These are phyloP conservation scores for Obba rivulosa DNA, from an alignment of 768 basidiomycete genomes.

Conservation along the genomic window DNA sequence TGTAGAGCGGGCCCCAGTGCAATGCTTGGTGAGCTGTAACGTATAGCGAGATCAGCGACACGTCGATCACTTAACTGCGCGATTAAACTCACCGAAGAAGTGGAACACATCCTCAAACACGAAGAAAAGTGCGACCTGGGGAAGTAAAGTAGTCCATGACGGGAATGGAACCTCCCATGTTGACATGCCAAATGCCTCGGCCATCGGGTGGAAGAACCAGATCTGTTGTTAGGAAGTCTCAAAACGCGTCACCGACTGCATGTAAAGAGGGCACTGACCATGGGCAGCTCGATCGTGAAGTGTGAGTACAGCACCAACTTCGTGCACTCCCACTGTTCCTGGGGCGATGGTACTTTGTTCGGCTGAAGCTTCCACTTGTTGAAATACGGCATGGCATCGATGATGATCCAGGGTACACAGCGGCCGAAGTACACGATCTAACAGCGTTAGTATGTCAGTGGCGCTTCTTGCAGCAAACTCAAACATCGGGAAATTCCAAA, in stretches of 20 bases:
- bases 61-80: neutral
- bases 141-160: constrained; percentile 55
- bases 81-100: constrained; percentile 58
- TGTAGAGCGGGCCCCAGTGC: constrained; percentile 81
- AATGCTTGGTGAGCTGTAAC: constrained; percentile 78
- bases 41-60: constrained; percentile 2
- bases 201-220: constrained; percentile 88
- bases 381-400: constrained; percentile 94
- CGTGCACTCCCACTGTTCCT: constrained; percentile 94
- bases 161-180: constrained; percentile 96
- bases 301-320: constrained; percentile 92
- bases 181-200: constrained; percentile 80
- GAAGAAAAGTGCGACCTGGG: constrained; percentile 85
- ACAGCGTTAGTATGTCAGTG: neutral
- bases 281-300: constrained; percentile 91
- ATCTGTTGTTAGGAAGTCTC: constrained; percentile 43
- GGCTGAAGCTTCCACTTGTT: constrained; percentile 91
- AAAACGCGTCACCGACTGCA: neutral
- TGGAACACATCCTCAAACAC: constrained; percentile 96
- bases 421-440: constrained; percentile 97
- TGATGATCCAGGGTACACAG: constrained; percentile 90
- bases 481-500: neutral
- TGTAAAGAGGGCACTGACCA: constrained; percentile 45
- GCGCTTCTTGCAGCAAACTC: neutral
- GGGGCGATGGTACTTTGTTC: constrained; percentile 68